Conservation (phyloP, 768 basidiomycete genomes). For the Trichaptum fuscoviolaceum region DNA sequence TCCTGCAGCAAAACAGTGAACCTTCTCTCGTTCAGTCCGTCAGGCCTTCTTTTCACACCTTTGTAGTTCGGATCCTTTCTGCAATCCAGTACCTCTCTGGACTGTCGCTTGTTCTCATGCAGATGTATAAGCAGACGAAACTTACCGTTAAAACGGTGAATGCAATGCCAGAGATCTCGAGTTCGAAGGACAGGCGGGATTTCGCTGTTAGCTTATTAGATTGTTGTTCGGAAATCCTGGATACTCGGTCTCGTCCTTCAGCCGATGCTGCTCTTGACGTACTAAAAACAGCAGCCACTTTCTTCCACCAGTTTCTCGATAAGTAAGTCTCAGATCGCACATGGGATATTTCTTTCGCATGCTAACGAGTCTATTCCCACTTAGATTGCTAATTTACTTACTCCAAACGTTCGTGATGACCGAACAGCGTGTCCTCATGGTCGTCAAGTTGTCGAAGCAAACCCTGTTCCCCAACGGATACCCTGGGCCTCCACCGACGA, state of each 20-base stretch:
- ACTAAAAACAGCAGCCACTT: conserved; percentile 40
- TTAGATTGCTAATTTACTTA: conserved; percentile 65
- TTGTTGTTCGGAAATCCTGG: conserved; percentile 29
- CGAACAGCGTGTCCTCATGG: conserved; percentile 44
- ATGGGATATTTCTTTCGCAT: neutral
- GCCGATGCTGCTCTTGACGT: conserved; percentile 28
- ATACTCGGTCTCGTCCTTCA: conserved; percentile 35
- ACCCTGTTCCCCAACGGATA: conserved; percentile 88
- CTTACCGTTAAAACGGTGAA: conserved; percentile 65
- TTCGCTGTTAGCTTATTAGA: neutral
- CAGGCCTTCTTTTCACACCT: conserved; percentile 37
- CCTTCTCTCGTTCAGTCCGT: neutral
- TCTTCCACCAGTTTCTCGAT: conserved; percentile 53
- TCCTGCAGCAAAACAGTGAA: neutral
- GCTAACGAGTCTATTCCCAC: no score
- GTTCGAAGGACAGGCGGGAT: neutral
- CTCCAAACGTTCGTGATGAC: conserved; percentile 52
- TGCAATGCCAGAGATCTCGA: neutral
- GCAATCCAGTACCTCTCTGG: conserved; percentile 69
- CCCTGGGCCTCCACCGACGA: conserved; percentile 65
- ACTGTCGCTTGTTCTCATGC: conserved; percentile 59
- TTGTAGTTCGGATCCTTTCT: conserved; percentile 69
- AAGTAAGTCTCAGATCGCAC: conserved; percentile 34
- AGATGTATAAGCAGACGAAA: conserved; percentile 60
- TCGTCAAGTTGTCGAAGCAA: conserved; percentile 53